Conservation (phyloP, 441 rosid genomes). For the Pelargonium cotyledonis region DNA sequence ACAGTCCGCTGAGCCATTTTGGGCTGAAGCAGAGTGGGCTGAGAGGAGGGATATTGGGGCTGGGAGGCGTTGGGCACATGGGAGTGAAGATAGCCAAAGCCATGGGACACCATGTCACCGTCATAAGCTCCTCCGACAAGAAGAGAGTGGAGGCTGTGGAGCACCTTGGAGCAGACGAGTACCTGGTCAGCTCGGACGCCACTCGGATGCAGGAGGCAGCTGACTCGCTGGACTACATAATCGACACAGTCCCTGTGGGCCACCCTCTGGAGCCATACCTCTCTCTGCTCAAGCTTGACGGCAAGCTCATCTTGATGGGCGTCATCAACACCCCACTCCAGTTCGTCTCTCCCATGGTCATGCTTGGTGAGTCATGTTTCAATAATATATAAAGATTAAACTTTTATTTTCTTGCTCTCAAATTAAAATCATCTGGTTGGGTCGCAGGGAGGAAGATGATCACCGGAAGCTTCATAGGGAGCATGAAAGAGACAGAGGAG, state of each 20-base stretch:
- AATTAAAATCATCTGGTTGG: background rate
- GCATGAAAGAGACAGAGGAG: conserved; percentile 48
- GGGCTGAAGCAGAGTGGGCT: conserved; percentile 54
- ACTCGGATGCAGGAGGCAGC: conserved; percentile 41
- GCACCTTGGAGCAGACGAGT: conserved; percentile 58
- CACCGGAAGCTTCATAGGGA: conserved; percentile 58
- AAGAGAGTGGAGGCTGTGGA: conserved; percentile 52
- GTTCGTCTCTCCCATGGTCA: conserved; percentile 48
- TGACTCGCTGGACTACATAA: conserved; percentile 56
- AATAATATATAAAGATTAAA: no score
- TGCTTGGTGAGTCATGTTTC: conserved; percentile 51
- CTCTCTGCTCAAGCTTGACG: conserved; percentile 47
- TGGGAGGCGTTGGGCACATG: conserved; percentile 80
- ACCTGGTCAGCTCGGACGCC: conserved; percentile 48
- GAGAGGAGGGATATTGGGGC: conserved; percentile 60
- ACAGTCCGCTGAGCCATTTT: conserved; percentile 63
- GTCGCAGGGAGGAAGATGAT: conserved; percentile 53
- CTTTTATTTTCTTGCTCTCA: background rate
- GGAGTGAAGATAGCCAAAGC: conserved; percentile 68
- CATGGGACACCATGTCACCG: conserved; percentile 67
- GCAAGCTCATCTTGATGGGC: conserved; percentile 52
- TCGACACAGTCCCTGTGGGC: conserved; percentile 54
- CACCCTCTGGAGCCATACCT: conserved; percentile 65
- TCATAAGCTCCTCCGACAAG: conserved; percentile 65
- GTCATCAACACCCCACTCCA: conserved; percentile 51